Percentiles rank a stretch among this genome's conserved stretches.
These are phyloP conservation scores for Carex sylvatica DNA, from an alignment of 202 grass and related monocot genomes.

Conservation along the genomic window DNA sequence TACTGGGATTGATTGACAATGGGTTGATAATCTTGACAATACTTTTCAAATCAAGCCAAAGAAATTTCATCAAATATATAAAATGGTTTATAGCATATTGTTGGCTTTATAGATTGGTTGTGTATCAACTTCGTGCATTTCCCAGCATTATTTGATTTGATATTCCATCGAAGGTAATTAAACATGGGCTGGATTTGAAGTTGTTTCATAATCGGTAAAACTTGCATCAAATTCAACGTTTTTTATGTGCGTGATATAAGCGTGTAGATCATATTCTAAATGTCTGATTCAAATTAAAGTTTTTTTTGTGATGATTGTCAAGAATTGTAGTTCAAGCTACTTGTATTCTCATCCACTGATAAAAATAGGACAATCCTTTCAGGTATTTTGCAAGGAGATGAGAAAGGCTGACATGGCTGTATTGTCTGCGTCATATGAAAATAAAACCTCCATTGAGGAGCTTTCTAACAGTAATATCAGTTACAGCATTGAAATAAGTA, in stretches of 20 bases:
- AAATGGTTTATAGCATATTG: conserved; percentile 2
- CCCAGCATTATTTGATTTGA: not conserved
- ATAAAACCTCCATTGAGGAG: conserved; percentile 31
- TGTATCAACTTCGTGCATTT: not conserved
- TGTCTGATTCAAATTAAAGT: not conserved
- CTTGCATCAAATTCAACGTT: not conserved
- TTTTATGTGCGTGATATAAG: not conserved
- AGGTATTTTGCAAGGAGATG: conserved; percentile 84
- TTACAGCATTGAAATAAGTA: conserved; percentile 86
- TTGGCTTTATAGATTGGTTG: not conserved
- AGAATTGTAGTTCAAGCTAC: not conserved
- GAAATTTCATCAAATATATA: not conserved
- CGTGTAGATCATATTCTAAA: not conserved
- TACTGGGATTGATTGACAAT: not conserved
- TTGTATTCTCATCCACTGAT: conserved; percentile 6
- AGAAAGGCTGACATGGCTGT: conserved; percentile 57
- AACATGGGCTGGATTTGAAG: not conserved
- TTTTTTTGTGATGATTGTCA: not conserved
- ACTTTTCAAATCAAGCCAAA: not conserved
- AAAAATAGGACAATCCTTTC: not conserved
- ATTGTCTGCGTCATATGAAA: conserved; percentile 24
- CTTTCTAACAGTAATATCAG: conserved; percentile 38
- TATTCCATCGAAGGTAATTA: not conserved
- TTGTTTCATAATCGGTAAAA: not conserved
- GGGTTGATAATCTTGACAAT: not conserved